Evolutionary conservation across 208 protist genomes (phyloP).

Genomic region (Vickermania spadyakhi): DNA sequence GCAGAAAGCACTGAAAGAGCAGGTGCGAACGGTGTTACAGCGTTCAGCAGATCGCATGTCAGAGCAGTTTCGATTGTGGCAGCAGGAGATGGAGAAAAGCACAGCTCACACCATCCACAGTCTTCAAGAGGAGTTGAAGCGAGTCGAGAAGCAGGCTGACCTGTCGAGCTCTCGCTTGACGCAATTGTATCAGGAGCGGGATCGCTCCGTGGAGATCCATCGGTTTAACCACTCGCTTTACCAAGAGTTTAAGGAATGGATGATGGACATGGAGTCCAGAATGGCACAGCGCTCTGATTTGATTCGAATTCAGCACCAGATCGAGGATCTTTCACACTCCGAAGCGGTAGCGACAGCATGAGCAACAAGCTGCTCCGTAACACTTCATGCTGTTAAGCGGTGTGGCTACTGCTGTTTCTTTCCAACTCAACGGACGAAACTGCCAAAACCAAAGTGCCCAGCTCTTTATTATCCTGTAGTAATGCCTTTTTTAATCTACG

Average conservation of each 20-base stretch:
- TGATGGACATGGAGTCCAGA: constrained; percentile 60
- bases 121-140: constrained; percentile 5
- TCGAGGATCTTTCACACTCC: constrained; percentile 30
- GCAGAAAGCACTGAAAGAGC: not conserved
- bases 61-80: not conserved
- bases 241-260: constrained; percentile 79
- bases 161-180: not conserved
- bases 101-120: not conserved
- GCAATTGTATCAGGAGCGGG: constrained; percentile 24
- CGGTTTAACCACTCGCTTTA: constrained; percentile 43
- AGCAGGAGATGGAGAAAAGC: not conserved
- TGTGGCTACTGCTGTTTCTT: no score
- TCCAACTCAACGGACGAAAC: no score
- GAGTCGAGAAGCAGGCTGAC: constrained; percentile 20
- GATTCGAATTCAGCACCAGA: constrained; percentile 23
- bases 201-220: constrained; percentile 2
- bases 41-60: not conserved
- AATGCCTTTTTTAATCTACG: no score
- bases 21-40: not conserved
- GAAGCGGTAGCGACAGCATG: no score
- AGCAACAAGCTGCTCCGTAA: no score
- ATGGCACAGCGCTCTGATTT: constrained; percentile 49
- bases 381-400: not conserved
- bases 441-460: no score
- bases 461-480: no score